Base-by-base conservation (phyloP, 2,329 filamentous ascomycete species). In the Penicillium sp. region DNA sequence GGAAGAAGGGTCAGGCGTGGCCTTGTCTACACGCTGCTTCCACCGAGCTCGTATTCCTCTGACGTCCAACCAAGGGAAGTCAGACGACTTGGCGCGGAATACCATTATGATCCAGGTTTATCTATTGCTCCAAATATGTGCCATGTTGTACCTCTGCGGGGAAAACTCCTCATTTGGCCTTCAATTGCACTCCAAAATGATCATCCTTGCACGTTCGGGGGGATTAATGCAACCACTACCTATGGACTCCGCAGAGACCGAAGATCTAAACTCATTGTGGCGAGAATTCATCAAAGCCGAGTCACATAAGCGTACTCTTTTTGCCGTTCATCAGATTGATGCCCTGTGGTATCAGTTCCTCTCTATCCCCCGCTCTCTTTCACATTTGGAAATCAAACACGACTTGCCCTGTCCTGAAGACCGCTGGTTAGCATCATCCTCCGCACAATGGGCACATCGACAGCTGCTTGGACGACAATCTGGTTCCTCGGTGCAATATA, bases 311-410 rank as follows among this genome's bases (percentile, higher is more conserved):
- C 70, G 75, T 18, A 77, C 75, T 0, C 56, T 74, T 75, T n/a
- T 76, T 51, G 72, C 75, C 9, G 66, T 74, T 0, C 75, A 77
- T 58, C 74, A 78, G 55, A 67, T 77, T 24, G 75, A 78, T 55
- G 68, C 74, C 0, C 60, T 77, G 2, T 77, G 74, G 72, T 77
- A 78, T 57, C 74, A 77, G 50, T 68, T 77, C 50, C 63, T 77
- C 77, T 45, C 64, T 77, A 3, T 75, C 77, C 63, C 71, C 77
- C 59, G 77, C 77, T 57, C 72, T 77, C 52, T 70, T 74, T n/a
- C 64, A 77, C 5, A 78, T 45, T 64, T 77, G 3, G 76, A 78
- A 63, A 71, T 78, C 59, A 78, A 77, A 58, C 73, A 77, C 52
- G 70, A 75, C 16, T 63, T 78, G 3, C 76, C 76, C 1, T 76